A percentile compares a stretch with the other conserved stretches of the same genome.
phyloP scores from a whole-genome alignment of 1,284 basidiomycete genomes.

The Cryptococcus sp. region DNA sequence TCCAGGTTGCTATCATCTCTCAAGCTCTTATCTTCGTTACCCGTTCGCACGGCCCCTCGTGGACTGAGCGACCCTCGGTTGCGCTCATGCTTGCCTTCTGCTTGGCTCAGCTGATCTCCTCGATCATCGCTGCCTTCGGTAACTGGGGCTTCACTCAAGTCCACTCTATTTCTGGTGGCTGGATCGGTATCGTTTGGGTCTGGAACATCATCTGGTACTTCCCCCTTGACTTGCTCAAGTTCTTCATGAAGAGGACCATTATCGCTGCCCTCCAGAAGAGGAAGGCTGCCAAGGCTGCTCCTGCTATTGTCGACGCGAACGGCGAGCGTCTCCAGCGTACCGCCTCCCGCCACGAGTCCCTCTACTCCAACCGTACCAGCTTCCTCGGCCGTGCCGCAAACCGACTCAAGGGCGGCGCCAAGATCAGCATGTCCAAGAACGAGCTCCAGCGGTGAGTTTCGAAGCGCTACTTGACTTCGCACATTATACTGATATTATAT shows the following conservation, averaged over 20 bases:
- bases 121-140: slow-evolving; percentile 90
- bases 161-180: slow-evolving; percentile 75
- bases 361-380: slow-evolving; percentile 65
- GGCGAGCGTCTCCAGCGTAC: slow-evolving; percentile 82
- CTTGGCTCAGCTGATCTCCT: slow-evolving; percentile 88
- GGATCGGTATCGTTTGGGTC: slow-evolving; percentile 96
- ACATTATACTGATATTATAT: slow-evolving; percentile 9
- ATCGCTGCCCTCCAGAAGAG: slow-evolving; percentile 79
- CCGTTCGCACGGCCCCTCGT: slow-evolving; percentile 94
- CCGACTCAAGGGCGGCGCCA: slow-evolving; percentile 49
- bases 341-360: slow-evolving; percentile 86
- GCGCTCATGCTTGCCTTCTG: slow-evolving; percentile 89
- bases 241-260: slow-evolving; percentile 87
- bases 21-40: slow-evolving; percentile 97
- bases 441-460: slow-evolving; percentile 50
- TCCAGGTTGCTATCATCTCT: slow-evolving; percentile 91
- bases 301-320: slow-evolving; percentile 54
- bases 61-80: slow-evolving; percentile 92
- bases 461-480: neutral
- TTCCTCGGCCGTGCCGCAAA: slow-evolving; percentile 49
- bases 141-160: slow-evolving; percentile 90
- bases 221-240: slow-evolving; percentile 94
- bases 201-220: slow-evolving; percentile 96
- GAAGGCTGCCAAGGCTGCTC: slow-evolving; percentile 58
- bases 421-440: slow-evolving; percentile 55